Evolutionary conservation across 148 eudicot species (phyloP).

Genomic region (Rhododendron williamsianum): DNA sequence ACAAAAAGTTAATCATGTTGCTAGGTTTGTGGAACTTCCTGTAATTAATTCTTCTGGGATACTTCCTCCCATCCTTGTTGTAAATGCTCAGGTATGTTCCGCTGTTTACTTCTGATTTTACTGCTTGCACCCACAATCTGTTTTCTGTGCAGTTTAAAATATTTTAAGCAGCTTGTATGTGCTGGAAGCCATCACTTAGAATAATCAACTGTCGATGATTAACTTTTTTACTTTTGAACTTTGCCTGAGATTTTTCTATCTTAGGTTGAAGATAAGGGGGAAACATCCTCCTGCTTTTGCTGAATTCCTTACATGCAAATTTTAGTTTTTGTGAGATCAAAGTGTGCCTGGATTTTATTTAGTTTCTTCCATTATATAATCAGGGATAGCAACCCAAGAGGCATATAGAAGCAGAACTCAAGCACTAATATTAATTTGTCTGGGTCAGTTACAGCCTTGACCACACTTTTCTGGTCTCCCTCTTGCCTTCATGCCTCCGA

Average conservation of each 20-base stretch:
- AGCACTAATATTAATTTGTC: neutral
- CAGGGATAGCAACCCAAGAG: conserved; percentile 3
- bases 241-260: neutral
- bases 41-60: conserved; percentile 40
- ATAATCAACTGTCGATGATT: neutral
- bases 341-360: neutral
- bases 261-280: neutral
- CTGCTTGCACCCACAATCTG: neutral
- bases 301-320: neutral
- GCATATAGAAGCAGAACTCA: neutral
- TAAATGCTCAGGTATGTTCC: conserved; percentile 78
- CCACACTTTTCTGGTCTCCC: neutral
- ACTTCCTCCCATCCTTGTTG: conserved; percentile 86
- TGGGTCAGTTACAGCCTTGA: neutral
- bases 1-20: conserved; percentile 78
- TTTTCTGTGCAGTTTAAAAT: neutral
- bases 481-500: neutral
- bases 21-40: conserved; percentile 81
- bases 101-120: neutral
- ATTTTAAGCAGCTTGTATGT: neutral
- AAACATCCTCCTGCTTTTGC: neutral
- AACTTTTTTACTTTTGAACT: neutral
- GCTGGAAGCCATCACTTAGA: neutral
- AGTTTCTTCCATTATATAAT: neutral
- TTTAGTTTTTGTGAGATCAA: neutral